Conservation (phyloP, 352 stramenopile genomes). For the Globisporangium heterothallicum region DNA sequence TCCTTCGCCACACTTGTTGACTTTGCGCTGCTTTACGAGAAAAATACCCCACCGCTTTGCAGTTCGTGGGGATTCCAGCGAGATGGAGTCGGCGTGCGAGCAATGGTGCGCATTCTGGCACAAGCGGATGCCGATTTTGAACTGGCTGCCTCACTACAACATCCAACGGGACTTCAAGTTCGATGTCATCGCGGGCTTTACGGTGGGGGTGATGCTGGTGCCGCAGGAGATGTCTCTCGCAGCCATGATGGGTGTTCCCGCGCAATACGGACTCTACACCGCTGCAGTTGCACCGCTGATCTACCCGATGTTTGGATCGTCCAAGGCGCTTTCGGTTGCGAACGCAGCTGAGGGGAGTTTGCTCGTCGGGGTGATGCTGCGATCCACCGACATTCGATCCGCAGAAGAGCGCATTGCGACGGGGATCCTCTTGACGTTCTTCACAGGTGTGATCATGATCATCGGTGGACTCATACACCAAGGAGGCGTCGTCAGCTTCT, state of each 20-base stretch:
- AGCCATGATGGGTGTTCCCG: constrained; percentile 79
- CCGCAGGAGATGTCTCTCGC: constrained; percentile 90
- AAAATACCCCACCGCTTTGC: too few species aligned
- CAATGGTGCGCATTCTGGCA: constrained; percentile 10
- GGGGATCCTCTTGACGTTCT: constrained; percentile 68
- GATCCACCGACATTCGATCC: constrained; percentile 34
- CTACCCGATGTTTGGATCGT: constrained; percentile 70
- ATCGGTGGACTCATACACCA: constrained; percentile 49
- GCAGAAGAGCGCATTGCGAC: constrained; percentile 55
- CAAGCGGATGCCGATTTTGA: constrained; percentile 61
- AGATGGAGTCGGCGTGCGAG: not conserved
- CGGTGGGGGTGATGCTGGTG: constrained; percentile 88
- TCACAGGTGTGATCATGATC: constrained; percentile 52
- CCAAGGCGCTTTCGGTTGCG: constrained; percentile 49
- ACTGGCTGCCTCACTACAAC: constrained; percentile 69
- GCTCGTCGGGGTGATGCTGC: constrained; percentile 56
- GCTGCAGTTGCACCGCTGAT: constrained; percentile 64
- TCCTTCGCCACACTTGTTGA: too few species aligned
- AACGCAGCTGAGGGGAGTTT: constrained; percentile 65
- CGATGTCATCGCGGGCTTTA: constrained; percentile 61
- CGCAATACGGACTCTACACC: constrained; percentile 69
- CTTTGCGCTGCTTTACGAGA: too few species aligned
- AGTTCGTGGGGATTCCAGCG: too few species aligned
- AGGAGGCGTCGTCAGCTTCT: constrained; percentile 63
- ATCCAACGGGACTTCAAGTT: constrained; percentile 55